Base-by-base conservation (phyloP, 106 monocot genomes). In the Phalaenopsis equestris region DNA sequence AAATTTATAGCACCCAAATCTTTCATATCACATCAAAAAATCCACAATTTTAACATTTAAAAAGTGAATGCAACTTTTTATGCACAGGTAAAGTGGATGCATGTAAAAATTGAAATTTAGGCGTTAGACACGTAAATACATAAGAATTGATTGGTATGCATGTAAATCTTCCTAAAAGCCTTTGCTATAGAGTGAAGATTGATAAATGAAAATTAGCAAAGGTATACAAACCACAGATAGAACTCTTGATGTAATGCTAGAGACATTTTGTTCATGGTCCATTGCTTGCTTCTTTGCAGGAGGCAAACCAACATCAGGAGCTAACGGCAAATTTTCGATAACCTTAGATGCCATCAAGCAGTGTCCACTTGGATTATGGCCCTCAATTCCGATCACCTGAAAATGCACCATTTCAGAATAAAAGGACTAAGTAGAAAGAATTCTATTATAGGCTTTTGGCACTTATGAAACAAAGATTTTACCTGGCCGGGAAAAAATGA, bases 301-400 rank as follows among this genome's bases (percentile, higher is more conserved):
- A 91, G 99, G 99, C 30, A 82, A 24, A 41, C 48, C 75, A 52
- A 41, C 56, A 75, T 85, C 83, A 68, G 70, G 18, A 45, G 57
- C 70, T 6, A 75, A 41, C 43, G 93, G 93, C 83, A 93, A 72
- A 79, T 79, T 87, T 84, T 99, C 93, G 77, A 90, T 37, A 70
- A 99, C 82, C 64, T 91, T 89, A 84, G 99, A 90, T 83, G 89
- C 91, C 84, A 95, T 83, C 15, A 99, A 89, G 88, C 88, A 90
- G 46, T 99, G 99, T 56, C 99, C 99, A 88, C 99, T 99, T n/a
- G 95, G 99, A 91, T 99, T 99, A 79, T 88, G 79, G 9, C 99
- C 99, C 75, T 99, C 87, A 78, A 99, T 58, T 48, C 99, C 95
- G 84, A 99, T 84, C 49, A 95, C 93, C 99, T 99, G 85, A 82